Evolutionary conservation across 208 protist genomes (phyloP), one percentile per base, ranked within the genome.

Genomic region (Novymonas esmeraldas): DNA sequence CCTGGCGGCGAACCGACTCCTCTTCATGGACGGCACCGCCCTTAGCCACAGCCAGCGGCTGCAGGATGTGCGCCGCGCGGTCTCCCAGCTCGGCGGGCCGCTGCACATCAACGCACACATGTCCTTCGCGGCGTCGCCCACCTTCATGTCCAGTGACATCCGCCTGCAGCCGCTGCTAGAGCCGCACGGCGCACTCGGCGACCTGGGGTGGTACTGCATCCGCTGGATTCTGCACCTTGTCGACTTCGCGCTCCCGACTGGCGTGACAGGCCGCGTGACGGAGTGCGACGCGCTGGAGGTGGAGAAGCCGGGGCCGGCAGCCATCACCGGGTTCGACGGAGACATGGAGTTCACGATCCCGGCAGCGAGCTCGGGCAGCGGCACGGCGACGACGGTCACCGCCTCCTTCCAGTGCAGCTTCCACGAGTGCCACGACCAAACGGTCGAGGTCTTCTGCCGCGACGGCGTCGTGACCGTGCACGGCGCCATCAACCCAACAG

Each of bases 181-280:
- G 73, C 82, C 84, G 34, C 65, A 83, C n/a, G 84, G 87, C 22
- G 84, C 78, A 5, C 71, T 93, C 14, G 84, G 87, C 13, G 84
- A 93, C 59, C 62, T 89, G 63, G 87, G 87, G 9, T 93, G 87
- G 87, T 91, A 93, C 75, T 85, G 79, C 61, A 79, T 93, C 20
- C 84, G 87, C 33, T 79, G 76, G 72, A 81, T 89, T 29, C 62
- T 91, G 62, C 87, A 91, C 57, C 29, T 89, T 14, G 52, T 91
- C 54, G 61, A 89, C 58, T 91, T 90, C 58, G 57, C 69, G 10
- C 58, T 89, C 7, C 84, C 84, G 14, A 73, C 59, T 3, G 57
- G 63, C n/a, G 84, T 90, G 13, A 61, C 77, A 6, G 81, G 79
- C 3, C 74, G 82, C 20, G 69, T 93, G 26, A 70, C 73, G 18